Percentiles rank a stretch among this genome's conserved stretches.
These are phyloP conservation scores for Xylariaceae sp. DNA, from an alignment of 2,329 filamentous ascomycete species.

Conservation along the genomic window DNA sequence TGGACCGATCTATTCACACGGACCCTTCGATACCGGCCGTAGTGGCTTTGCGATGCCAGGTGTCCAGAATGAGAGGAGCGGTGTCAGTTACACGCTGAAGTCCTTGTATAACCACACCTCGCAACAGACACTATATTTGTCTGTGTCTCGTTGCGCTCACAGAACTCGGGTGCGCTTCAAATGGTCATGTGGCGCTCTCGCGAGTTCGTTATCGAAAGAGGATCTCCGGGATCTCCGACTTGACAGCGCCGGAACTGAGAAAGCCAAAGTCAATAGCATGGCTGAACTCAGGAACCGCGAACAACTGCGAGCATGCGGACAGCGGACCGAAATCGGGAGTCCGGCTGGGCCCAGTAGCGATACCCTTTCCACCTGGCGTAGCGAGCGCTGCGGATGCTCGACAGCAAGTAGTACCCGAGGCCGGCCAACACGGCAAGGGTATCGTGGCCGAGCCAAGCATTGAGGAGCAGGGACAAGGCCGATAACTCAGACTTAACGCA, in stretches of 20 bases:
- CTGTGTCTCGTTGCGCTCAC: conserved; percentile 48
- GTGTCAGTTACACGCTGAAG: conserved; percentile 49
- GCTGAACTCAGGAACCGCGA: conserved; percentile 56
- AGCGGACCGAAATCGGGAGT: conserved; percentile 55
- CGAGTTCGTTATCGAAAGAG: conserved; percentile 41
- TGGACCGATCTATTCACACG: conserved; percentile 59
- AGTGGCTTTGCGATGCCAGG: conserved; percentile 57
- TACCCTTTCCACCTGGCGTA: conserved; percentile 53
- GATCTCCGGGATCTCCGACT: conserved; percentile 46
- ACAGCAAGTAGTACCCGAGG: conserved; percentile 49
- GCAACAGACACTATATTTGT: conserved; percentile 50
- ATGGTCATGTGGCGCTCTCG: conserved; percentile 48
- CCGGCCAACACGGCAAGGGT: conserved; percentile 53
- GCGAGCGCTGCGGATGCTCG: conserved; percentile 30
- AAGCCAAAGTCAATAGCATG: conserved; percentile 59
- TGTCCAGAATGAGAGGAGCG: conserved; percentile 62
- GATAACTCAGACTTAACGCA: neutral
- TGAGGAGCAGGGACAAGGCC: conserved; percentile 4
- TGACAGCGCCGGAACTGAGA: conserved; percentile 54
- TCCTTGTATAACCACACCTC: conserved; percentile 47
- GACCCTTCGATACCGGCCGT: conserved; percentile 53
- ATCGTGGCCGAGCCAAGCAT: conserved; percentile 50
- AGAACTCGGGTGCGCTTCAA: conserved; percentile 51
- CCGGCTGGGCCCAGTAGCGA: conserved; percentile 49
- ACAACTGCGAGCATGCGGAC: conserved; percentile 51